These are phyloP conservation scores for Cucurbitaria berberidis DNA, from an alignment of 2,329 filamentous ascomycete genomes.

Conservation along the genomic window DNA sequence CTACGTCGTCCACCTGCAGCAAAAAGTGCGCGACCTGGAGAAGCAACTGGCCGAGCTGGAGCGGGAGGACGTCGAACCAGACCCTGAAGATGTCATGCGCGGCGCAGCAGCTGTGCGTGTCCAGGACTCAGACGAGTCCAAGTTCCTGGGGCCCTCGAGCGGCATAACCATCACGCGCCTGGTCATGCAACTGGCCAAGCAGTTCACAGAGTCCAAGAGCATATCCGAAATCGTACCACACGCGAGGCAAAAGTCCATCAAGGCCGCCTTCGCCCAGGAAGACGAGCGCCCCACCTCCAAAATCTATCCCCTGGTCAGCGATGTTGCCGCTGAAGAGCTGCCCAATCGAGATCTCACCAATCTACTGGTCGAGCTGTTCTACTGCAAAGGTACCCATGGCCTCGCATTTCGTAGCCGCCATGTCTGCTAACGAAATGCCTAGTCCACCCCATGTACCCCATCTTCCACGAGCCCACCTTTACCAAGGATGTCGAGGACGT, in stretches of 20 bases:
- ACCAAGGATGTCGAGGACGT: slow-evolving; percentile 78
- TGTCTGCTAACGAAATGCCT: slow-evolving; percentile 20
- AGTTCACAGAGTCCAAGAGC: slow-evolving; percentile 86
- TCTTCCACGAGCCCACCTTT: slow-evolving; percentile 83
- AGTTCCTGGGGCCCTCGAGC: slow-evolving; percentile 91
- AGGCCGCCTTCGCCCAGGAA: slow-evolving; percentile 72
- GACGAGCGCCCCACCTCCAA: slow-evolving; percentile 72
- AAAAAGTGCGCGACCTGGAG: slow-evolving; percentile 82
- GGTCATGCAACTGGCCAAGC: slow-evolving; percentile 95
- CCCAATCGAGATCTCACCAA: slow-evolving; percentile 77
- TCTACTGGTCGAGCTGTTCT: slow-evolving; percentile 82
- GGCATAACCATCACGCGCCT: slow-evolving; percentile 94
- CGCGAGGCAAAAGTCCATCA: slow-evolving; percentile 68
- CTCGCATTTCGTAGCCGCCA: neutral
- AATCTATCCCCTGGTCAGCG: slow-evolving; percentile 89
- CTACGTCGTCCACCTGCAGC: slow-evolving; percentile 91
- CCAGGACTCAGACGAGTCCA: slow-evolving; percentile 83
- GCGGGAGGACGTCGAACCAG: slow-evolving; percentile 72
- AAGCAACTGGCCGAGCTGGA: slow-evolving; percentile 80
- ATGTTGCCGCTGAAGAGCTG: slow-evolving; percentile 76
- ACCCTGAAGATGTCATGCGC: slow-evolving; percentile 83
- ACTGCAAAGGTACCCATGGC: slow-evolving; percentile 70
- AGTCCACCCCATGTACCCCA: slow-evolving; percentile 89
- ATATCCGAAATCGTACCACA: slow-evolving; percentile 93
- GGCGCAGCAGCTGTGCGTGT: slow-evolving; percentile 85